These are phyloP conservation scores for Penicillium goetzii DNA, from an alignment of 495 filamentous ascomycete genomes.

Conservation along the genomic window DNA sequence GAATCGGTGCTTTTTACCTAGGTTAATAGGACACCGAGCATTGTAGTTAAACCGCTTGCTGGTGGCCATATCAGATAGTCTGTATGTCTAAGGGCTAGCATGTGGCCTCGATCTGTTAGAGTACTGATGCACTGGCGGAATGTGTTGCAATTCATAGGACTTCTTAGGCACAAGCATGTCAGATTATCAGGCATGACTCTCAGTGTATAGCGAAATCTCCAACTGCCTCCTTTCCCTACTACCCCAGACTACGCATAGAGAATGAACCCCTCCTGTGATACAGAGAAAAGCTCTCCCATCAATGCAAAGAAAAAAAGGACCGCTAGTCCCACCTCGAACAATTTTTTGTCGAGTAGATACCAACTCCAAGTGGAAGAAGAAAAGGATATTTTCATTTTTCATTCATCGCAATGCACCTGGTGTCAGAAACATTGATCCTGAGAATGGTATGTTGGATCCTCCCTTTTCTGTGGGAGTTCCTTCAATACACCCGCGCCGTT, in stretches of 20 bases:
- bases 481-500: conserved; percentile 43
- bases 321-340: background rate
- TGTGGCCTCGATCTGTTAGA: background rate
- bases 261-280: background rate
- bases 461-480: conserved; percentile 39
- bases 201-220: background rate
- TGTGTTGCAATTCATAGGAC: background rate
- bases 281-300: background rate
- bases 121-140: background rate
- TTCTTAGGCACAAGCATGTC: background rate
- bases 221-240: conserved; percentile 3
- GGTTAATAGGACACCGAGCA: background rate
- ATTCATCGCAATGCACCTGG: conserved; percentile 39
- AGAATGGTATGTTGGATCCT: conserved; percentile 37
- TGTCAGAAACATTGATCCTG: conserved; percentile 36
- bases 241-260: conserved; percentile 1
- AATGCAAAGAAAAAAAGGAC: conserved; percentile 1
- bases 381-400: conserved; percentile 35
- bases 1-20: background rate
- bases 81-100: background rate
- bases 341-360: conserved; percentile 10
- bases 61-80: background rate
- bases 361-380: conserved; percentile 22
- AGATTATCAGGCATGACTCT: background rate
- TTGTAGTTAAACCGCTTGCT: background rate